Evolutionary conservation across 352 stramenopile species (phyloP).

Genomic region (Pythium dissimile): DNA sequence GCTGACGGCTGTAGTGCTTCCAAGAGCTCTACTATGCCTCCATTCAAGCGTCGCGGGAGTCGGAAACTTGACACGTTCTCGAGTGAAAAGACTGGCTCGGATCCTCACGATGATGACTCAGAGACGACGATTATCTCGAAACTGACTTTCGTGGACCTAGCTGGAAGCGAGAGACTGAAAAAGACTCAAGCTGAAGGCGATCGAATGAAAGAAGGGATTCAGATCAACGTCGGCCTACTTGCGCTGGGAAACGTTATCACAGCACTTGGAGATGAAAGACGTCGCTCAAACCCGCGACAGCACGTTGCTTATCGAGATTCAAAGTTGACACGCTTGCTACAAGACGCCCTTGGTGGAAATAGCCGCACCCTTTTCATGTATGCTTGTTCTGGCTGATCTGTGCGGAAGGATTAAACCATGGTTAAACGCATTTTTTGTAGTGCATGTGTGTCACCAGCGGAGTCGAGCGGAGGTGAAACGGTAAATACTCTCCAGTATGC

Average conservation of each 20-base stretch:
- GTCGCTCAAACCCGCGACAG: constrained; percentile 35
- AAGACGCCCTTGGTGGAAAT: constrained; percentile 86
- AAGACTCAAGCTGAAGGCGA: constrained; percentile 79
- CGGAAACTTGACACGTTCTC: constrained; percentile 4
- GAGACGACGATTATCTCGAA: constrained; percentile 65
- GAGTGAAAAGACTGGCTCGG: constrained; percentile 1
- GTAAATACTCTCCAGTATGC: constrained; percentile 86
- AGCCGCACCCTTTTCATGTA: constrained; percentile 88
- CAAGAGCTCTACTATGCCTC: not conserved
- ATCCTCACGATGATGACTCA: constrained; percentile 20
- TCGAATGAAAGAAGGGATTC: constrained; percentile 88
- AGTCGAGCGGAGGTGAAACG: constrained; percentile 64
- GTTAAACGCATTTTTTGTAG: constrained; percentile 24
- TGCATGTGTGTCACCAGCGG: constrained; percentile 79
- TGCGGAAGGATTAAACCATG: not conserved
- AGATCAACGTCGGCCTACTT: constrained; percentile 85
- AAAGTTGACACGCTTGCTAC: constrained; percentile 76
- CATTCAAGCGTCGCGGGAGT: constrained; percentile 7
- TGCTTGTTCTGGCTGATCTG: constrained; percentile 5
- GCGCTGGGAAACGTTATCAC: constrained; percentile 88
- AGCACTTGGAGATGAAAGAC: constrained; percentile 71
- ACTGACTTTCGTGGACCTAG: constrained; percentile 86
- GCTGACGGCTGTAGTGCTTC: not conserved
- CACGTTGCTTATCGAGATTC: constrained; percentile 82
- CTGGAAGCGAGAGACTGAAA: constrained; percentile 84